Evolutionary conservation across 495 filamentous ascomycete species (phyloP), one percentile per base, ranked within the genome.

Genomic region (Penicillium macrosclerotiorum): DNA sequence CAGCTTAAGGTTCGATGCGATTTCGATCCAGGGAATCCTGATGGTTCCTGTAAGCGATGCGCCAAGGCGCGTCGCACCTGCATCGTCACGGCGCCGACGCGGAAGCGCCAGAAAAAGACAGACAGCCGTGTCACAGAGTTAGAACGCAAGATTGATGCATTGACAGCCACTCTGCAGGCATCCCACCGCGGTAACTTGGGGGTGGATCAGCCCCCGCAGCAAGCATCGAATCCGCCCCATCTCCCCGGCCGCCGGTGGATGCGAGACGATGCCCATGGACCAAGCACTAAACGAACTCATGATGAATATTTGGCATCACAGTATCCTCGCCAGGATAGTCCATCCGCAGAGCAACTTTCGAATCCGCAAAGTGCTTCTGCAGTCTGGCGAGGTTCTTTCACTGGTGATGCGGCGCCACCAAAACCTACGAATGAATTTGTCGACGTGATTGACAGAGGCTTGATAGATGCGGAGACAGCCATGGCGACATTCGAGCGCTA

Each of bases 61-160:
- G 80, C 82, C 17, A 96, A 96, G 62, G 87, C 91, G 1, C 78
- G 79, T 19, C 75, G 92, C 12, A 69, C 74, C 44, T 98, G 93
- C 53, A 61, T 95, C 23, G 84, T 94, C 26, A 95, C 90, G 6
- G 79, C 80, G 19, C 90, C 91, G 1, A 89, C 80, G 9, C 76
- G 90, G 11, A 96, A 95, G 66, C 75, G 92, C 22, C 87, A 91
- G 71, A 95, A 93, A 73, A 96, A 96, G 73, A 89, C 87, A 20
- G 93, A 96, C 60, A 90, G 81, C 46, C 80, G 91, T 29, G 90
- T 98, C 6, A 85, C 90, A 11, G 92, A 96, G 68, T 73, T 98
- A 31, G 93, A 98, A 68, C 89, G 84, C 70, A 95, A 94, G 71
- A 91, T 98, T 37, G 89, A 96, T 69, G 87, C 83, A 8, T 61